phyloP scores from a whole-genome alignment of 176 grass and related monocot species.

The Hsuehochloa calcarea region DNA sequence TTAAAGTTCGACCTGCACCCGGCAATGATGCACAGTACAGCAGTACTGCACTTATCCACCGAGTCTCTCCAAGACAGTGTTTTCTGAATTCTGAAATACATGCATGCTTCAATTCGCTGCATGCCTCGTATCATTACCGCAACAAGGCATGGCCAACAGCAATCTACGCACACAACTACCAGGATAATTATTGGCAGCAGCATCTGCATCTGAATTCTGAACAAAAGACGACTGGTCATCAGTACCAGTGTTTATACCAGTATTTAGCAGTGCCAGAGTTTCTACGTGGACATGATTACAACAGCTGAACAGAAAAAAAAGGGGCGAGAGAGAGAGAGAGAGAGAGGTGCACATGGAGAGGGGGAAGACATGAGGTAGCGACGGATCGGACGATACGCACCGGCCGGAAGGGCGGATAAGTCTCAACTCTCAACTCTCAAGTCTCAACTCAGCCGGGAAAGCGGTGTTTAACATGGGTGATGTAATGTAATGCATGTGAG shows the following conservation, averaged over 20 bases:
- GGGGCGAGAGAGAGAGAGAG: background rate
- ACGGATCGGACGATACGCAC: background rate
- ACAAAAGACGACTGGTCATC: background rate
- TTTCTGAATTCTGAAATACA: background rate
- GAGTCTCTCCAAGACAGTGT: background rate
- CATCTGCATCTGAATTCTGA: background rate
- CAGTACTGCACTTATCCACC: background rate
- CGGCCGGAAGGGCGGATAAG: background rate
- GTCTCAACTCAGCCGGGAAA: slow-evolving; percentile 12
- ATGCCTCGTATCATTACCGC: slow-evolving; percentile 11
- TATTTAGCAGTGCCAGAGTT: background rate
- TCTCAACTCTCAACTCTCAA: background rate
- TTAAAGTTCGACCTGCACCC: background rate
- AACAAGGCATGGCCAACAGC: slow-evolving; percentile 23
- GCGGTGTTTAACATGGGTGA: slow-evolving; percentile 29
- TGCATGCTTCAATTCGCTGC: background rate
- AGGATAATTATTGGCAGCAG: background rate
- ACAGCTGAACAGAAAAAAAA: background rate
- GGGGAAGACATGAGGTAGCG: background rate
- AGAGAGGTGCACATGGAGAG: slow-evolving; percentile 7
- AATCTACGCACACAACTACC: slow-evolving; percentile 2
- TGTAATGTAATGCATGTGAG: slow-evolving; percentile 26
- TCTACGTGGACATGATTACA: slow-evolving; percentile 12
- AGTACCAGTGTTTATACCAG: background rate
- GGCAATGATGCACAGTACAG: background rate